These are phyloP conservation scores for Primulina tabacum DNA, from an alignment of 257 asterid species.

Conservation along the genomic window DNA sequence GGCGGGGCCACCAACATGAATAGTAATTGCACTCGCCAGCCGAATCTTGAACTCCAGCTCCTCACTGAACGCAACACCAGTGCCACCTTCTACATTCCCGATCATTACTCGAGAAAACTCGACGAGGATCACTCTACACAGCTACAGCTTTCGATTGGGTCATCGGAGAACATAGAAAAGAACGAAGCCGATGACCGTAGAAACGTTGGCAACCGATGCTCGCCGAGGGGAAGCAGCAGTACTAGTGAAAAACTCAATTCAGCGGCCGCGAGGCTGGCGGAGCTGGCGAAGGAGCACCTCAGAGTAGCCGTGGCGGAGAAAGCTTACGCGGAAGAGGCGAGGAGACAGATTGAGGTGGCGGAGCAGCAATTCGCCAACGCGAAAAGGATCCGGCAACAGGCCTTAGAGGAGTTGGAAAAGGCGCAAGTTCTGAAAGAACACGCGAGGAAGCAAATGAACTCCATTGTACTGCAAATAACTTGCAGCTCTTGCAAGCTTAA, in stretches of 20 bases:
- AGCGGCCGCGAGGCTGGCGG: constrained; percentile 26
- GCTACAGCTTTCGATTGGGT: constrained; percentile 48
- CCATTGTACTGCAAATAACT: constrained; percentile 53
- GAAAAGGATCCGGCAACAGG: constrained; percentile 71
- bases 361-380: constrained; percentile 75
- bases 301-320: constrained; percentile 59
- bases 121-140: constrained; percentile 37
- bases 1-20: constrained; percentile 6
- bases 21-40: constrained; percentile 21
- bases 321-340: constrained; percentile 68
- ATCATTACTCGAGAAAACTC: constrained; percentile 12
- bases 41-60: constrained; percentile 40
- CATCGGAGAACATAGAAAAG: constrained; percentile 28
- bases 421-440: constrained; percentile 57
- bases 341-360: constrained; percentile 64
- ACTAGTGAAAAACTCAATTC: constrained; percentile 28
- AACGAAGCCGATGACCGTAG: constrained; percentile 1
- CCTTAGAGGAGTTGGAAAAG: constrained; percentile 56
- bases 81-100: constrained; percentile 16
- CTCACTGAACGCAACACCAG: constrained; percentile 21
- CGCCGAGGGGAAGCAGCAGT: constrained; percentile 30
- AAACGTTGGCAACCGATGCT: neutral
- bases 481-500: constrained; percentile 66
- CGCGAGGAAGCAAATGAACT: constrained; percentile 53
- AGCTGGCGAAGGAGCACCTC: constrained; percentile 42